These are phyloP conservation scores for Dryas integrifolia DNA, from an alignment of 331 rosid genomes.

Conservation along the genomic window DNA sequence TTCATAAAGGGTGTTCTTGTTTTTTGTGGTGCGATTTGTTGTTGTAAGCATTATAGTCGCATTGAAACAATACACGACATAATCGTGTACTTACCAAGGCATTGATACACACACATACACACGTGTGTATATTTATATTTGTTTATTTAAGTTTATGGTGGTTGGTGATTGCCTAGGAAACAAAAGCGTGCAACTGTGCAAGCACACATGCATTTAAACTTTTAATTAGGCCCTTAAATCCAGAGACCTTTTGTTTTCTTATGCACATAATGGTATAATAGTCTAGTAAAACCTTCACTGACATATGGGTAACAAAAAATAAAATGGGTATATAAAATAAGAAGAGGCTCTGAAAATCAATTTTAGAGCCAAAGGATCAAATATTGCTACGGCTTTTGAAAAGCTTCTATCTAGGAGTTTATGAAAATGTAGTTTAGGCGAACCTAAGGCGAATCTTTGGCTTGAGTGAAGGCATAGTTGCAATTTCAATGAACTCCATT, in stretches of 20 bases:
- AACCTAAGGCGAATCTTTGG: not conserved
- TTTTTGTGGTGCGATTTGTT: too few relatives aligned
- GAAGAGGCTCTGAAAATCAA: not conserved
- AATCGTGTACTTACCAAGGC: too few relatives aligned
- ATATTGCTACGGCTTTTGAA: not conserved
- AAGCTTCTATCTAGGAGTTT: not conserved
- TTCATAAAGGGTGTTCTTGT: too few relatives aligned
- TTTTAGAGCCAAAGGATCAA: not conserved
- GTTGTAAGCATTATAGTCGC: too few relatives aligned
- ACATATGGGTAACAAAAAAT: not conserved
- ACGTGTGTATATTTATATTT: too few relatives aligned
- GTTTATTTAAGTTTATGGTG: too few relatives aligned
- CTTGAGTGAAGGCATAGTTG: not conserved
- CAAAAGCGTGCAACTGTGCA: too few relatives aligned
- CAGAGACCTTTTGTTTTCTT: not conserved
- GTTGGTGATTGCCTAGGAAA: too few relatives aligned
- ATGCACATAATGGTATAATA: not conserved
- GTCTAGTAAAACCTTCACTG: too few relatives aligned
- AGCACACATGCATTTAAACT: not conserved
- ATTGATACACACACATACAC: too few relatives aligned
- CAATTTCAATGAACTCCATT: not conserved
- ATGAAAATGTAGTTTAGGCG: not conserved
- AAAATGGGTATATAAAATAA: not conserved
- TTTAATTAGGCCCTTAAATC: constrained; percentile 32
- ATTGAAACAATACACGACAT: too few relatives aligned